phyloP scores from a whole-genome alignment of 768 basidiomycete genomes.

The Lanmaoa rubissima region DNA sequence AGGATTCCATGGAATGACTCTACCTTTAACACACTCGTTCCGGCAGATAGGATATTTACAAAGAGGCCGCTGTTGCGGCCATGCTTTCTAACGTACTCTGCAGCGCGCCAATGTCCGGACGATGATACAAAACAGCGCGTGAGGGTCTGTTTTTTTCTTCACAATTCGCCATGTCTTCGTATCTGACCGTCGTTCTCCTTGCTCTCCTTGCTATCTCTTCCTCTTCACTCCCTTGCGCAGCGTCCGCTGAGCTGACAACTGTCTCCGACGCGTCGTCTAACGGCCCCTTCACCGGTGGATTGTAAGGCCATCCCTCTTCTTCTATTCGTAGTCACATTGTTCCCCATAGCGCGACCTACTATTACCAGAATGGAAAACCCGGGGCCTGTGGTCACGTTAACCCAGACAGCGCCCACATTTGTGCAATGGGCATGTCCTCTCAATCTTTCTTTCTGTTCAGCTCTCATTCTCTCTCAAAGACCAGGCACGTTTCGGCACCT shows the following conservation, averaged over 20 bases:
- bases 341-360: slow-evolving; percentile 55
- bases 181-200: slow-evolving; percentile 47
- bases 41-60: too few species aligned
- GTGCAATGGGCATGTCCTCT: slow-evolving; percentile 55
- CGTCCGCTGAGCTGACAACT: not conserved
- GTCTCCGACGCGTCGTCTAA: slow-evolving; percentile 26
- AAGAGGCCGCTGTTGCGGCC: too few species aligned
- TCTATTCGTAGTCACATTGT: not conserved
- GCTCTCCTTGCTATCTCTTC: slow-evolving; percentile 53
- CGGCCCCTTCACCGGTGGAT: slow-evolving; percentile 32
- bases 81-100: too few species aligned
- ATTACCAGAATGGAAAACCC: slow-evolving; percentile 65
- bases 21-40: not conserved
- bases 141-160: not conserved
- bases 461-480: slow-evolving; percentile 37
- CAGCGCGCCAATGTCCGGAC: too few species aligned
- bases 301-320: slow-evolving; percentile 34
- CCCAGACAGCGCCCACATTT: slow-evolving; percentile 57
- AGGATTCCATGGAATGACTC: not conserved
- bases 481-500: slow-evolving; percentile 48
- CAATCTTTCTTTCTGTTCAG: not conserved
- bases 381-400: slow-evolving; percentile 75
- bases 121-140: not conserved
- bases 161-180: slow-evolving; percentile 30
- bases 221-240: slow-evolving; percentile 28